Conservation (phyloP, 805 yeast species). For the Tetrapisispora nanseiensis region DNA sequence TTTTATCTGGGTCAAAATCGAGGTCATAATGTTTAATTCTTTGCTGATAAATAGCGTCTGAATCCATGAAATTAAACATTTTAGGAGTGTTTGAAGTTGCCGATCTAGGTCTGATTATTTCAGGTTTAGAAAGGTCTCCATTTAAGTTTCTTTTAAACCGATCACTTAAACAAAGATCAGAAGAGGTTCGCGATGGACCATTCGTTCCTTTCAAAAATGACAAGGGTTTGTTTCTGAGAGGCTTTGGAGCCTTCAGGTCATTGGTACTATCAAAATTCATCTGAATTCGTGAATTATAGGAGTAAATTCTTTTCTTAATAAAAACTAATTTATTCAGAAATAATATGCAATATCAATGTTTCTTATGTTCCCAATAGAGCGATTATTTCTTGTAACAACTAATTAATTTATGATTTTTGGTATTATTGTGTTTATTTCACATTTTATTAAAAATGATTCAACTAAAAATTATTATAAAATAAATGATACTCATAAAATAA, state of each 20-base stretch:
- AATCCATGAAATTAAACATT: constrained; percentile 14
- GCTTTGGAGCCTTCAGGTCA: constrained; percentile 18
- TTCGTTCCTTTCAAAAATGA: constrained; percentile 9
- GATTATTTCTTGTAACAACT: no score
- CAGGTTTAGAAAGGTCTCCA: not conserved
- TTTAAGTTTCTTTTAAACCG: not conserved
- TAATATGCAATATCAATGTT: no score
- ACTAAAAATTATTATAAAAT: no score
- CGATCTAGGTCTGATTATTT: constrained; percentile 8
- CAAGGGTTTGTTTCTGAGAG: constrained; percentile 14
- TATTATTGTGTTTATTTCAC: no score
- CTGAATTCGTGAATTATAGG: no score
- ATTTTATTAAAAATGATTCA: no score
- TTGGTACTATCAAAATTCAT: not conserved
- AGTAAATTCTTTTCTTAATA: no score
- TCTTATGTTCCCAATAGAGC: no score
- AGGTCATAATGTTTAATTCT: constrained; percentile 36
- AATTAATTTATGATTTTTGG: no score
- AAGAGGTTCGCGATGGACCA: not conserved
- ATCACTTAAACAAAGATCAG: constrained; percentile 1
- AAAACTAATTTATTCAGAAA: no score
- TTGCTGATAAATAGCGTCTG: constrained; percentile 18
- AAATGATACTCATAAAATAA: no score
- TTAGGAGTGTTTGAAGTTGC: constrained; percentile 18
- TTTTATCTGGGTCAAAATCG: constrained; percentile 41